A percentile compares a stretch with the other conserved stretches of the same genome.
Conservation (phyloP, 1,284 basidiomycete species). For the Meripilus lineatus region DNA sequence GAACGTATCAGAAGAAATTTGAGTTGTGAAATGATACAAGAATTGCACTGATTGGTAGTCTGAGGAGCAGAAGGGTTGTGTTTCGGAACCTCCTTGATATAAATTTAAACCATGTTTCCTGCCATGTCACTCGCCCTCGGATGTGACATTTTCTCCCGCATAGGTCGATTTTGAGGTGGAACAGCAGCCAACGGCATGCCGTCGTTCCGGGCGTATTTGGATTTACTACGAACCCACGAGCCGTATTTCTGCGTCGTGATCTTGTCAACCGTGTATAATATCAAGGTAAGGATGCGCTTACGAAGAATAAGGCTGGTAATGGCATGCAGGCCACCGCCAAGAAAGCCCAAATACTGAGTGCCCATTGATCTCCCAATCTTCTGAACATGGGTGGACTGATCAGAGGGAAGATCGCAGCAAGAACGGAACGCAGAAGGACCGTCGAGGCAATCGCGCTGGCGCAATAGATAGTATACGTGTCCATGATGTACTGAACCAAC, state of each 20-base stretch:
- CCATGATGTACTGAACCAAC: constrained; percentile 62
- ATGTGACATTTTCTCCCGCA: too few relatives aligned
- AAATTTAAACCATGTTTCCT: too few relatives aligned
- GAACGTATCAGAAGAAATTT: too few relatives aligned
- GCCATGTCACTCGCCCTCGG: too few relatives aligned
- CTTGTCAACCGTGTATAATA: background rate
- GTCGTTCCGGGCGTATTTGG: constrained; percentile 37
- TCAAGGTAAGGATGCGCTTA: constrained; percentile 23
- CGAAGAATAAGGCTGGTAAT: constrained; percentile 44
- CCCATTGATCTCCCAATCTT: constrained; percentile 61
- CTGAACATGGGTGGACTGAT: constrained; percentile 55
- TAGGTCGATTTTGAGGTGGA: constrained; percentile 7
- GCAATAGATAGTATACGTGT: constrained; percentile 57
- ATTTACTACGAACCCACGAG: constrained; percentile 50
- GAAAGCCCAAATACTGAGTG: constrained; percentile 58
- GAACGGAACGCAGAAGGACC: constrained; percentile 59
- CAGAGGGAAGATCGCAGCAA: constrained; percentile 62
- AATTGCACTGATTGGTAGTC: too few relatives aligned
- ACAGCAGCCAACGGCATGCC: background rate
- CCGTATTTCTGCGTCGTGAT: constrained; percentile 47
- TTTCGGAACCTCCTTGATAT: too few relatives aligned
- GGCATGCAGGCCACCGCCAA: constrained; percentile 53
- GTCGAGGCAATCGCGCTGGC: constrained; percentile 68
- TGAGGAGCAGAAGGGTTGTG: too few relatives aligned
- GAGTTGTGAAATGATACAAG: too few relatives aligned